These are phyloP conservation scores for Pelargonium myrrhifolium DNA, from an alignment of 441 rosid genomes.

Conservation along the genomic window DNA sequence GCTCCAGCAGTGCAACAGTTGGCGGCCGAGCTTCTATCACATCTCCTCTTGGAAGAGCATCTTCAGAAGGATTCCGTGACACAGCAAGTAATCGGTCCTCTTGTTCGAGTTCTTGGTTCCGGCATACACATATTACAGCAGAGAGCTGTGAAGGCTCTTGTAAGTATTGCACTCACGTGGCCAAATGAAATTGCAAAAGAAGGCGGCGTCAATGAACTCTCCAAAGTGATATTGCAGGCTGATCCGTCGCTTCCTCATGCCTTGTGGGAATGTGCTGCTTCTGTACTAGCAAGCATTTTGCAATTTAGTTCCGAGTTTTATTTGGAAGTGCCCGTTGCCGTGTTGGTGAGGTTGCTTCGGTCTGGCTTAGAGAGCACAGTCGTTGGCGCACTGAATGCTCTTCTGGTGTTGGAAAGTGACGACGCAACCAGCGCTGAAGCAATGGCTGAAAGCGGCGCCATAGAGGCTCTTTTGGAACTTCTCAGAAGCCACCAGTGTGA, in stretches of 20 bases:
- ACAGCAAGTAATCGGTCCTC: constrained; percentile 81
- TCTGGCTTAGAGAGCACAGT: constrained; percentile 83
- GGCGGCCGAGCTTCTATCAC: constrained; percentile 98
- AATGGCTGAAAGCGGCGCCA: constrained; percentile 99
- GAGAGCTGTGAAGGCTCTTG: constrained; percentile 98
- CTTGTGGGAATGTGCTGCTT: constrained; percentile 97
- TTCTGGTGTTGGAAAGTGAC: constrained; percentile 93
- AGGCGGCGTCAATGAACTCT: constrained; percentile 90
- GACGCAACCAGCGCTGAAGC: constrained; percentile 98
- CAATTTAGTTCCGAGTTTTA: constrained; percentile 97
- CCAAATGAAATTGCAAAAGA: constrained; percentile 97
- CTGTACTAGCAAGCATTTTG: constrained; percentile 76
- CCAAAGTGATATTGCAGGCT: constrained; percentile 88
- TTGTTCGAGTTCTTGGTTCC: constrained; percentile 80
- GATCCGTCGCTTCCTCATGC: constrained; percentile 91
- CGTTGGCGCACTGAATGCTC: constrained; percentile 88
- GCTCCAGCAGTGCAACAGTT: constrained; percentile 94
- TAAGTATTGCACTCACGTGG: constrained; percentile 86
- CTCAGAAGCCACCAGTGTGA: constrained; percentile 94
- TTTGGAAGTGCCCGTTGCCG: constrained; percentile 96
- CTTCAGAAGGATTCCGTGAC: constrained; percentile 86
- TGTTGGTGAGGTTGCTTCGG: constrained; percentile 83
- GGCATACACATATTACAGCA: constrained; percentile 91
- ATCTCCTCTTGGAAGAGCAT: constrained; percentile 77
- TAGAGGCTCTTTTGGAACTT: constrained; percentile 97